A percentile compares a stretch with the other conserved stretches of the same genome.
Evolutionary conservation across 1,284 basidiomycete species (phyloP).

Genomic region (Rhodofomes roseus): DNA sequence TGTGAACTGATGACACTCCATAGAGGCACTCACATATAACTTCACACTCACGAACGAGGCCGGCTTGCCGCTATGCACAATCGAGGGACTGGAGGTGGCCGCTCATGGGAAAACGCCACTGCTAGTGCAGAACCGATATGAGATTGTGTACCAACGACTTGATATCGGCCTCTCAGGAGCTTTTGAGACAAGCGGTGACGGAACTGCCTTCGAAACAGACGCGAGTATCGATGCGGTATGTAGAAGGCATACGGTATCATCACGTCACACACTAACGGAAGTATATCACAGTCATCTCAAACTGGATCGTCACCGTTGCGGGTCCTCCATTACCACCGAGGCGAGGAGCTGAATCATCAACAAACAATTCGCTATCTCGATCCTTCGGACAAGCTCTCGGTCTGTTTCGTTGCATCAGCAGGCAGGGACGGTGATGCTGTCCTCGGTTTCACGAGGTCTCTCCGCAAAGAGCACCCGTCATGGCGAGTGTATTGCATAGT

Average conservation of each 20-base stretch:
- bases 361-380: slow-evolving; percentile 6
- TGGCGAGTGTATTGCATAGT: slow-evolving; percentile 15
- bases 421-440: slow-evolving; percentile 14
- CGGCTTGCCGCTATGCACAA: slow-evolving; percentile 12
- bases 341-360: slow-evolving; percentile 14
- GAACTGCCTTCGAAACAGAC: neutral
- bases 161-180: neutral
- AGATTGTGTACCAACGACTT: neutral
- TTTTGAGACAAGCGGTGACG: neutral
- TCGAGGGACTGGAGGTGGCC: slow-evolving; percentile 1
- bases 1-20: neutral
- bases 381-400: neutral
- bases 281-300: neutral
- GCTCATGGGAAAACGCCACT: neutral
- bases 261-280: neutral
- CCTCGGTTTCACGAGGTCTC: slow-evolving; percentile 14
- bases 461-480: slow-evolving; percentile 13
- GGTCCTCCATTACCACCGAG: slow-evolving; percentile 8
- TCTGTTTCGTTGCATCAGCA: slow-evolving; percentile 13
- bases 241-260: neutral
- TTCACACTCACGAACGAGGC: slow-evolving; percentile 13
- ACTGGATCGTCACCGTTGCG: neutral
- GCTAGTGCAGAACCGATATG: neutral
- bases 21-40: slow-evolving; percentile 11
- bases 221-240: neutral